Base-by-base conservation (phyloP, 2,329 filamentous ascomycete genomes). In the Xylariaceae sp. region DNA sequence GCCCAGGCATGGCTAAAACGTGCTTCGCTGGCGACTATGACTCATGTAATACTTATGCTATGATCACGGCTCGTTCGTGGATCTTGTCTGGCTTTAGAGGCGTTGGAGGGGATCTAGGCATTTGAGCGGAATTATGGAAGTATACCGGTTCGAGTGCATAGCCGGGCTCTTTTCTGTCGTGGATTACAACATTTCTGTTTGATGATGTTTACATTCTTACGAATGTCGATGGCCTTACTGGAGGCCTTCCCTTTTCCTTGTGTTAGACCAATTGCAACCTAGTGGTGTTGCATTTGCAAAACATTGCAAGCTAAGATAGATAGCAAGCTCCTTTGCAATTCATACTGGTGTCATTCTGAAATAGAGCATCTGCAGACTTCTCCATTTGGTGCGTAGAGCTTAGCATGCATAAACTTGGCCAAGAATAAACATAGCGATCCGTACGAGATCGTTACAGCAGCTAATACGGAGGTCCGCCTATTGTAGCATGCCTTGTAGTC, bases 41-140 rank as follows among this genome's bases (percentile, higher is more conserved):
- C 36, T 27, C 42, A 50, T 41, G 21, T 33, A 48, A 40, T 33
- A 39, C 53, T 53, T 40, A 49, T 26, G 40, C 42, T 43, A 16
- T 16, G 26, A 39, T 33, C 5, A 36, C 41, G 37, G 37, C 15
- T 46, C 11, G 23, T 49, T 39, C 36, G 23, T 42, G 51, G 45
- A 50, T 30, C 43, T 35, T n/a, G 39, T 49, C 45, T 29, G 30
- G 39, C n/a, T 48, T 26, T 32, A 45, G 37, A 56, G 55, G 55
- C 52, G 46, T 56, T 56, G 13, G 26, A 32, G 49, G 26, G 42
- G 27, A 53, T 53, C 21, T 30, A 21, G 44, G 37, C 18, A 58
- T 48, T 52, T 48, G 39, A 44, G 24, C 18, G 44, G 49, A 50
- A 50, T 40, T 26, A 37, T 44, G 30, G 23, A 48, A 42, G 37